phyloP scores from a whole-genome alignment of 768 basidiomycete species.

The Glaciozyma antarctica region DNA sequence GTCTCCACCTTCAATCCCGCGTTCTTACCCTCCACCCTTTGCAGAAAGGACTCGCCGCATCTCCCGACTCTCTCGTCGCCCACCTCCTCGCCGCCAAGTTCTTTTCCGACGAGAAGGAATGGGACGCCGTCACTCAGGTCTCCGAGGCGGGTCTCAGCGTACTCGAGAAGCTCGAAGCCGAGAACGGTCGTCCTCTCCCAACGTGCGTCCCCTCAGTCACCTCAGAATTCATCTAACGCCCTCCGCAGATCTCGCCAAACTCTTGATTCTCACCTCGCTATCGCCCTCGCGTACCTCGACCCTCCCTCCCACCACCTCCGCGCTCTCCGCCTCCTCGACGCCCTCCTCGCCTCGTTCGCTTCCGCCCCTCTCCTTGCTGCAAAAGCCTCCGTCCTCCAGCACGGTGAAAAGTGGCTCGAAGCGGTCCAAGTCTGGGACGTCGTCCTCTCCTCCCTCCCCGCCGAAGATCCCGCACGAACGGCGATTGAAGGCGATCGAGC shows the following conservation, averaged over 20 bases:
- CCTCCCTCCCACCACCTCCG: slow-evolving; percentile 81
- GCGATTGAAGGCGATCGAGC: slow-evolving; percentile 71
- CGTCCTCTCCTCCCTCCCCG: slow-evolving; percentile 48
- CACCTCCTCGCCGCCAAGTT: slow-evolving; percentile 58
- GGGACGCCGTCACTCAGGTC: slow-evolving; percentile 58
- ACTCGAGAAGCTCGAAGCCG: slow-evolving; percentile 49
- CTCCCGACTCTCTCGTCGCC: slow-evolving; percentile 55
- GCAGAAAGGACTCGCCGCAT: slow-evolving; percentile 51
- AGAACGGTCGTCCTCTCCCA: slow-evolving; percentile 50
- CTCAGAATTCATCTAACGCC: background rate
- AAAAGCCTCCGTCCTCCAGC: slow-evolving; percentile 62
- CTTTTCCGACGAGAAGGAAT: slow-evolving; percentile 62
- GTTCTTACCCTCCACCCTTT: background rate
- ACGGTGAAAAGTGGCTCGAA: slow-evolving; percentile 56
- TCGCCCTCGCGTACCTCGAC: slow-evolving; percentile 69
- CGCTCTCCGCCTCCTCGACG: slow-evolving; percentile 63
- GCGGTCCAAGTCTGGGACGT: slow-evolving; percentile 56
- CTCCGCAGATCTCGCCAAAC: slow-evolving; percentile 52
- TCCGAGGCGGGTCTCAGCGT: slow-evolving; percentile 62
- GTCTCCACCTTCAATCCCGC: background rate
- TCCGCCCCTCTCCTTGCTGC: slow-evolving; percentile 52
- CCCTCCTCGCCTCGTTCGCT: slow-evolving; percentile 47
- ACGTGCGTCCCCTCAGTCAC: slow-evolving; percentile 39
- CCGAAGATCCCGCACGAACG: slow-evolving; percentile 38
- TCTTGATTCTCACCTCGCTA: slow-evolving; percentile 62